Percentiles rank a stretch among this genome's conserved stretches.
These are phyloP conservation scores for Saccharomyces hybrid DNA, from an alignment of 1,139 yeast genomes.

Conservation along the genomic window DNA sequence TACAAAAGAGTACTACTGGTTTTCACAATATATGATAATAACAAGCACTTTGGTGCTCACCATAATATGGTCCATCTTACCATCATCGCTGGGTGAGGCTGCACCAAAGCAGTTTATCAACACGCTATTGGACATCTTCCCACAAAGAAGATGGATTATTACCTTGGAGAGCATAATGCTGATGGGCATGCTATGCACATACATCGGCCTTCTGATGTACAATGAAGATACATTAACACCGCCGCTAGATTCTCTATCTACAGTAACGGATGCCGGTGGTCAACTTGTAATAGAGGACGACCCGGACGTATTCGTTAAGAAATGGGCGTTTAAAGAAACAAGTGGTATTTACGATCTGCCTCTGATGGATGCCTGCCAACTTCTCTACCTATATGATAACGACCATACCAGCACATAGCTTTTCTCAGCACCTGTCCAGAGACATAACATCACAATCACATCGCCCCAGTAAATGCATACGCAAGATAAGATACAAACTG, in stretches of 20 bases:
- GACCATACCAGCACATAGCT: neutral
- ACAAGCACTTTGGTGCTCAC: conserved; percentile 16
- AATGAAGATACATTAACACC: conserved; percentile 67
- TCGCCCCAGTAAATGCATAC: neutral
- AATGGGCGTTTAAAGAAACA: conserved; percentile 38
- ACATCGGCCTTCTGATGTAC: conserved; percentile 61
- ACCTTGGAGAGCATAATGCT: conserved; percentile 29
- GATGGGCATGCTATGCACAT: conserved; percentile 62
- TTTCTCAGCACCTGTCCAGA: neutral
- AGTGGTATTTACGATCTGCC: conserved; percentile 83
- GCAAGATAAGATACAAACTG: neutral
- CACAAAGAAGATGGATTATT: conserved; percentile 25
- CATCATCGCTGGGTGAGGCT: conserved; percentile 7
- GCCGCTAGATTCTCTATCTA: conserved; percentile 48
- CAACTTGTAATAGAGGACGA: conserved; percentile 34
- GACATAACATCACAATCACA: neutral
- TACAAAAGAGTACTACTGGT: conserved; percentile 25
- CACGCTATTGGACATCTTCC: conserved; percentile 14
- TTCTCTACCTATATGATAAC: conserved; percentile 37
- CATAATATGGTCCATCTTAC: conserved; percentile 20
- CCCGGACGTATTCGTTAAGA: conserved; percentile 27
- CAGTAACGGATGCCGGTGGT: conserved; percentile 62
- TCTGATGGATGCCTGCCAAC: conserved; percentile 54
- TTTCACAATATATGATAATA: conserved; percentile 20
- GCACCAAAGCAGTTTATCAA: conserved; percentile 9